Evolutionary conservation across 345 rosid species (phyloP).

Genomic region (Acer yangbiense): DNA sequence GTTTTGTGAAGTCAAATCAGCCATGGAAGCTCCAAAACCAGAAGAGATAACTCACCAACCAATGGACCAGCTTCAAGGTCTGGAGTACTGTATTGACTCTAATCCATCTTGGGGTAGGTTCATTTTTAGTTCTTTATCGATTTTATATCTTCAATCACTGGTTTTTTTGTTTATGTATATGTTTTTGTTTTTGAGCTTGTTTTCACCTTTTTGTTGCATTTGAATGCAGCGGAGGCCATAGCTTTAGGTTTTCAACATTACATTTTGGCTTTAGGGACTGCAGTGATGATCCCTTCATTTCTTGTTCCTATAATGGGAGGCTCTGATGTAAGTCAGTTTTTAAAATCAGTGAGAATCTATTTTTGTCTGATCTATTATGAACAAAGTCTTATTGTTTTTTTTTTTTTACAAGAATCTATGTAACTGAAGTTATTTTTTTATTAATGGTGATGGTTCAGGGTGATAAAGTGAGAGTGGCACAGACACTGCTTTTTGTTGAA

Average conservation of each 20-base stretch:
- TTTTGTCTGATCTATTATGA: no score
- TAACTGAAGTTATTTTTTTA: neutral
- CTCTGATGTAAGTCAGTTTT: constrained; percentile 58
- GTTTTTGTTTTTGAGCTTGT: neutral
- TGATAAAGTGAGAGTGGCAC: constrained; percentile 95
- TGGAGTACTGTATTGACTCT: constrained; percentile 98
- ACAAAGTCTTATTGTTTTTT: neutral
- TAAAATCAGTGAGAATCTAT: neutral
- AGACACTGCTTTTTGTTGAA: constrained; percentile 87
- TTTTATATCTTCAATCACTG: neutral
- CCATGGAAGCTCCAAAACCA: constrained; percentile 82
- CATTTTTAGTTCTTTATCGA: neutral
- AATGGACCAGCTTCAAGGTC: constrained; percentile 98
- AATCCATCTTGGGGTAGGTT: constrained; percentile 95
- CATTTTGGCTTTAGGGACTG: constrained; percentile 92
- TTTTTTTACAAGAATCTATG: neutral
- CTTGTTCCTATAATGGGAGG: constrained; percentile 99
- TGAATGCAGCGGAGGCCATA: constrained; percentile 80
- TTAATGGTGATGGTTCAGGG: constrained; percentile 50
- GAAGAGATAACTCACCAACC: constrained; percentile 92
- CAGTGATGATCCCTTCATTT: constrained; percentile 98
- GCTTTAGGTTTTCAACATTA: constrained; percentile 97
- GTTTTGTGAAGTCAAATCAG: constrained; percentile 19
- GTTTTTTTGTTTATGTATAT: neutral
- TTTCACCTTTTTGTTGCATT: constrained; percentile 11